Evolutionary conservation across 768 basidiomycete genomes (phyloP), one percentile per base, ranked within the genome.

Genomic region (Tricholoma furcatifolium): DNA sequence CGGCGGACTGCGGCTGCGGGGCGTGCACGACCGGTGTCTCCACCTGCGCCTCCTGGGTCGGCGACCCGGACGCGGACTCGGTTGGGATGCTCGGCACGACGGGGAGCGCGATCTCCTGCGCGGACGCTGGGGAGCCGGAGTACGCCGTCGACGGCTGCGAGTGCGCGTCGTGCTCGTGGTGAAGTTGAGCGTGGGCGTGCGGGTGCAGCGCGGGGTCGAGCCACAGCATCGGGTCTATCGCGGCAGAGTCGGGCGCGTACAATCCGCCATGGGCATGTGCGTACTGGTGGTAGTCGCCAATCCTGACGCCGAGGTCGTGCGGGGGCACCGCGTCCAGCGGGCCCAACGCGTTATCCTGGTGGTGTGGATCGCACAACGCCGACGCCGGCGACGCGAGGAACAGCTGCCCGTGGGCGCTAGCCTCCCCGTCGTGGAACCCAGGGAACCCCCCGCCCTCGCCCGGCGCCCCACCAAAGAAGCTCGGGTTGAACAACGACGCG

Each of bases 401-500:
- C 4, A 43, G 48, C 30, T 47, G 43, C 20, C n/a, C n/a, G n/a
- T 54, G 27, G 27, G 27, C 3, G 3, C 7, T 3, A 4, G 27
- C 27, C 27, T 27, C 27, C 27, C 7, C 38, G 24, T 45, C 21
- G 18, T 21, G 32, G 34, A 54, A 41, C 15, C 49, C 31, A 35
- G 46, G 32, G 38, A 46, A 50, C 18, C 57, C 53, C 47, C 21
- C 32, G 17, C 50, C 41, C 32, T 50, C 53, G 27, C 27, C 27
- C 7, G n/a, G n/a, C n/a, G 27, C 27, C 39, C 43, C 43, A 40
- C 49, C 39, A 27, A 58, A 52, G 40, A 56, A 82, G 2, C 67
- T 64, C 0, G 67, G 62, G 14, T 83, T 74, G 62, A 81, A 83
- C 34, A 83, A 64, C 34, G 71, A 74, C 0, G 74, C 72, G 52